Evolutionary conservation across 148 eudicot genomes (phyloP).

Genomic region (Polygonum maritimum): DNA sequence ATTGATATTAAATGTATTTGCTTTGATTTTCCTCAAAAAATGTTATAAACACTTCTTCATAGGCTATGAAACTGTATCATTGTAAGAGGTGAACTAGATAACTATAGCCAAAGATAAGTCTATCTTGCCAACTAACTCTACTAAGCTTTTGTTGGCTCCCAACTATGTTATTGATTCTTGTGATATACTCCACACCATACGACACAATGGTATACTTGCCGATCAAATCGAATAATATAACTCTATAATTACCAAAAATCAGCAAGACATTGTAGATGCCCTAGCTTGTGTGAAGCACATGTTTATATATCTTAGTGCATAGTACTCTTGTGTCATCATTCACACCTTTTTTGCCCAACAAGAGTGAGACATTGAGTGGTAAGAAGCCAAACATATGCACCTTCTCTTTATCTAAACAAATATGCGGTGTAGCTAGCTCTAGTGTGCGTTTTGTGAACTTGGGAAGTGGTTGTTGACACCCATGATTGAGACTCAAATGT

Average conservation of each 20-base stretch:
- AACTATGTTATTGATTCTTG: too few relatives aligned
- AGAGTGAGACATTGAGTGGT: background rate
- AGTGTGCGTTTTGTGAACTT: background rate
- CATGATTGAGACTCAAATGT: background rate
- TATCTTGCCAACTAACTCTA: too few relatives aligned
- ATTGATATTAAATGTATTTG: too few relatives aligned
- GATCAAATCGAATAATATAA: background rate
- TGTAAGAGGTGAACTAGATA: too few relatives aligned
- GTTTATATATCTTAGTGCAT: background rate
- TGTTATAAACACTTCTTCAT: too few relatives aligned
- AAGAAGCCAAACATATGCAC: background rate
- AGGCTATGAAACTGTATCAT: too few relatives aligned
- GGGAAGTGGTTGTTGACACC: background rate
- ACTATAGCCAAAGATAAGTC: too few relatives aligned
- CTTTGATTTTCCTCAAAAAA: too few relatives aligned
- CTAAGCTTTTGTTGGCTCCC: too few relatives aligned
- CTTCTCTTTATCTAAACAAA: background rate
- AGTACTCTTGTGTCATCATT: background rate
- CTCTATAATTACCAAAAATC: background rate
- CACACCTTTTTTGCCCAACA: background rate
- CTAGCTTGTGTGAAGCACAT: background rate
- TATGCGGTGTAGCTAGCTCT: background rate
- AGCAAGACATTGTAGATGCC: background rate
- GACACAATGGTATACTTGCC: background rate
- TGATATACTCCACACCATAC: too few relatives aligned